Conservation (phyloP, 2,329 filamentous ascomycete species). For the Ramichloridium luteum region DNA sequence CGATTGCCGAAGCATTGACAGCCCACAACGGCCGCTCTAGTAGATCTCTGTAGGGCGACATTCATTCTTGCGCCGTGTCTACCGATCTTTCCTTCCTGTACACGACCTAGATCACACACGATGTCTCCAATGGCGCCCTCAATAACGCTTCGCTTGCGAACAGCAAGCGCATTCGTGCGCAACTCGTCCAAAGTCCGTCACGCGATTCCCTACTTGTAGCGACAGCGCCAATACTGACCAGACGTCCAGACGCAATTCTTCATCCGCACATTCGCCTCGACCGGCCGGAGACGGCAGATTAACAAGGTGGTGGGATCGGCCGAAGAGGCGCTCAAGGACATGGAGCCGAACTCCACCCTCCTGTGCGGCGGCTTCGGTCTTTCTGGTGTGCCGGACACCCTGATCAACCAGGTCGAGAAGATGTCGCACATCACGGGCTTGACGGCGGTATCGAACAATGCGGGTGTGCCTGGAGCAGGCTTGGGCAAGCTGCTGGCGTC, state of each 20-base stretch:
- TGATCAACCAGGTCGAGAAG: slow-evolving; percentile 57
- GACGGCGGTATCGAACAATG: slow-evolving; percentile 72
- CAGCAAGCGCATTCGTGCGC: slow-evolving; percentile 7
- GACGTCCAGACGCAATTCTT: slow-evolving; percentile 10
- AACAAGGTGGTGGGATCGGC: slow-evolving; percentile 33
- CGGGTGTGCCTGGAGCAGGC: slow-evolving; percentile 57
- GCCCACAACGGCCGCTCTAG: too few relatives aligned
- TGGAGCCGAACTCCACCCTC: slow-evolving; percentile 57
- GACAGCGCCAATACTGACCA: slow-evolving; percentile 3
- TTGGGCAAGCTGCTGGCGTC: slow-evolving; percentile 55
- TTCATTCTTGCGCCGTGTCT: too few relatives aligned
- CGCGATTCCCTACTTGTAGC: not conserved
- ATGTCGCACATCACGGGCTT: slow-evolving; percentile 44
- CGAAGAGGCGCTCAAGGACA: slow-evolving; percentile 56
- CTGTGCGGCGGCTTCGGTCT: slow-evolving; percentile 74
- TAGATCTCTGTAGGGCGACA: too few relatives aligned
- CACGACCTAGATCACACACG: too few relatives aligned
- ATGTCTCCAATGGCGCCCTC: slow-evolving; percentile 11
- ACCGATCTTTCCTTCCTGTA: too few relatives aligned
- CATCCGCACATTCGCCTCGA: slow-evolving; percentile 15
- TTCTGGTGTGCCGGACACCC: slow-evolving; percentile 61
- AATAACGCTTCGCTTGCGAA: slow-evolving; percentile 12
- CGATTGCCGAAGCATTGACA: too few relatives aligned
- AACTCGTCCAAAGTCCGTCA: slow-evolving; percentile 7
- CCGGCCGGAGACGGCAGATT: slow-evolving; percentile 14